Conservation (phyloP, 345 rosid genomes). For the Euclidium syriacum region DNA sequence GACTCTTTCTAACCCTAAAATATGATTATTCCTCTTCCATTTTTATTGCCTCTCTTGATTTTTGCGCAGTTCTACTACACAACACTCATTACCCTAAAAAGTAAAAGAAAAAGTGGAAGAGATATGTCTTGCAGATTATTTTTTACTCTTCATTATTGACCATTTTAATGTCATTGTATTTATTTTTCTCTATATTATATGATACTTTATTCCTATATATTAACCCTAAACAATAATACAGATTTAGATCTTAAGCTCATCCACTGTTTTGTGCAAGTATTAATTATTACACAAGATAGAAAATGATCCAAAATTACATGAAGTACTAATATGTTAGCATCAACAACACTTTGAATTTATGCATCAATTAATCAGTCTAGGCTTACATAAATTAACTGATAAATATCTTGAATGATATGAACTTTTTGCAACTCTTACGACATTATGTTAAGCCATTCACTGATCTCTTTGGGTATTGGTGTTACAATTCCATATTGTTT, state of each 20-base stretch:
- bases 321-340: not conserved
- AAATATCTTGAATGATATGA: not conserved
- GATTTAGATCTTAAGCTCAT: not conserved
- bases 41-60: slow-evolving; percentile 18
- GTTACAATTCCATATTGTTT: not conserved
- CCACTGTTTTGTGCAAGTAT: not conserved
- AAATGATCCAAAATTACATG: not conserved
- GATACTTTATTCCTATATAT: not conserved
- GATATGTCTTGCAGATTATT: slow-evolving; percentile 6
- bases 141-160: not conserved
- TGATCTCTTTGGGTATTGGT: not conserved
- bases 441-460: not conserved
- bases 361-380: not conserved
- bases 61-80: slow-evolving; percentile 20
- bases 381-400: not conserved
- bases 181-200: too few relatives aligned
- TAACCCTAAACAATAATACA: slow-evolving; percentile 7
- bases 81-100: slow-evolving; percentile 35
- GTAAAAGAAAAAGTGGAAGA: slow-evolving; percentile 14
- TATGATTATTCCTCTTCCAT: slow-evolving; percentile 18
- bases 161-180: too few relatives aligned
- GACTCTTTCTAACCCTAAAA: slow-evolving; percentile 24
- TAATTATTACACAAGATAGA: not conserved
- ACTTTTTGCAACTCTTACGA: not conserved
- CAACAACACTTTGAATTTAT: not conserved